Percentiles rank a stretch among this genome's conserved stretches.
These are phyloP conservation scores for Ramularia collo-cygni DNA, from an alignment of 2,329 filamentous ascomycete genomes.

Conservation along the genomic window DNA sequence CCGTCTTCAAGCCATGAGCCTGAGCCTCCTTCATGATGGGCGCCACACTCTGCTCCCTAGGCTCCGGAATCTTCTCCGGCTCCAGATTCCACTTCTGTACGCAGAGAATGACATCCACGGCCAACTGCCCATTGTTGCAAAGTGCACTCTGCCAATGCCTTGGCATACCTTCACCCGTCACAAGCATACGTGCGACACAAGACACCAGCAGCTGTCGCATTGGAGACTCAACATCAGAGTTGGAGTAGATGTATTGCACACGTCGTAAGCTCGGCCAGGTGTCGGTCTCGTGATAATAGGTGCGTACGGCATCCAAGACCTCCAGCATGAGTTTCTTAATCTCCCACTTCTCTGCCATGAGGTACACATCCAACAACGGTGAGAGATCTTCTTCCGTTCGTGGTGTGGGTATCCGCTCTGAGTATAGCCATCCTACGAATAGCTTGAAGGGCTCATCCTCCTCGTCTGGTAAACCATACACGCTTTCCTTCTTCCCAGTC, in stretches of 20 bases:
- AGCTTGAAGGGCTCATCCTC: constrained; percentile 46
- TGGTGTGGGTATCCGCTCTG: constrained; percentile 40
- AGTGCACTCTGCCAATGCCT: constrained; percentile 50
- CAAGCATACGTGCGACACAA: constrained; percentile 45
- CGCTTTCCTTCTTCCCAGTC: constrained; percentile 27
- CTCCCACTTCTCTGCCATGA: constrained; percentile 48
- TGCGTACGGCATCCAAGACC: constrained; percentile 43
- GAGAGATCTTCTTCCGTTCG: constrained; percentile 46
- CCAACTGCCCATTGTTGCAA: constrained; percentile 48
- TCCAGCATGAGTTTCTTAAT: constrained; percentile 43
- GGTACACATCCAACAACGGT: constrained; percentile 47
- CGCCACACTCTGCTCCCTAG: constrained; percentile 38
- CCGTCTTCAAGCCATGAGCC: constrained; percentile 31
- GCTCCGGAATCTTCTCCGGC: constrained; percentile 42
- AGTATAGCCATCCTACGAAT: constrained; percentile 51
- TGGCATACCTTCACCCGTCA: constrained; percentile 44
- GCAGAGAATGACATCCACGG: constrained; percentile 48
- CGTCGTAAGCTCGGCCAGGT: constrained; percentile 47
- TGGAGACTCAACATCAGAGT: constrained; percentile 25
- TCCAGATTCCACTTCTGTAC: constrained; percentile 51
- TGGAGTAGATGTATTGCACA: constrained; percentile 39
- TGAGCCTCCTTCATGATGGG: constrained; percentile 30
- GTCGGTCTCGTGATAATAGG: constrained; percentile 47
- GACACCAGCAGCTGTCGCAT: constrained; percentile 36
- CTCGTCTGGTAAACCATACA: constrained; percentile 46